phyloP scores from a whole-genome alignment of 768 basidiomycete genomes.

The Suillus lakei region DNA sequence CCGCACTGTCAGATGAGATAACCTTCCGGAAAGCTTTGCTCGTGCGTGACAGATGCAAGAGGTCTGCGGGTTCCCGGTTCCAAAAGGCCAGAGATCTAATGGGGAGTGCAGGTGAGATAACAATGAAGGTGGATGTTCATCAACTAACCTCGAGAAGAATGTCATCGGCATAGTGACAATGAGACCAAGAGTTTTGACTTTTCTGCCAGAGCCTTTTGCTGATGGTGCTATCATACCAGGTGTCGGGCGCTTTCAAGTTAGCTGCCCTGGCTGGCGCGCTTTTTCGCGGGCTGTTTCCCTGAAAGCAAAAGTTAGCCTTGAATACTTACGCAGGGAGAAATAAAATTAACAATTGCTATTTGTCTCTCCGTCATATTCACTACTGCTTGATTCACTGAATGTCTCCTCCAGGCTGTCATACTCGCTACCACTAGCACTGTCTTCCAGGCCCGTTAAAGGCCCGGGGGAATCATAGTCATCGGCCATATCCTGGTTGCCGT shows the following conservation, averaged over 20 bases:
- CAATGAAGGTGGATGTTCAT: neutral
- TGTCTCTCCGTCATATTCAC: slow-evolving; percentile 1
- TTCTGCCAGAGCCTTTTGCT: neutral
- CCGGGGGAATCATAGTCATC: slow-evolving; percentile 2
- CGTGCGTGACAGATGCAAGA: slow-evolving; percentile 34
- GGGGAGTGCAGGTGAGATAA: neutral
- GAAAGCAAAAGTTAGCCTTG: neutral
- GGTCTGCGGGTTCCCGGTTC: slow-evolving; percentile 35
- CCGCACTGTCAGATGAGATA: slow-evolving; percentile 25
- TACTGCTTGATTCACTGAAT: neutral
- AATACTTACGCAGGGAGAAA: neutral
- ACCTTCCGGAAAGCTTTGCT: slow-evolving; percentile 31
- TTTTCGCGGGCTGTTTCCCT: slow-evolving; percentile 5
- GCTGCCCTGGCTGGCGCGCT: neutral
- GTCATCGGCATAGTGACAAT: slow-evolving; percentile 26
- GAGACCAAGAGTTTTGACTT: slow-evolving; percentile 17
- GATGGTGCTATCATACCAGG: neutral
- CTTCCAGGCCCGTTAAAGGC: slow-evolving; percentile 4
- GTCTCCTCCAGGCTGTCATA: neutral
- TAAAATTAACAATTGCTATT: neutral
- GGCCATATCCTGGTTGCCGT: neutral
- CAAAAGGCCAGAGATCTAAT: slow-evolving; percentile 34
- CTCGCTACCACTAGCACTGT: neutral
- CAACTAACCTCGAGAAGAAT: slow-evolving; percentile 32
- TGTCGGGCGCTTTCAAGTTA: neutral